phyloP scores from a whole-genome alignment of 768 basidiomycete genomes.

The Boletus speciosus region DNA sequence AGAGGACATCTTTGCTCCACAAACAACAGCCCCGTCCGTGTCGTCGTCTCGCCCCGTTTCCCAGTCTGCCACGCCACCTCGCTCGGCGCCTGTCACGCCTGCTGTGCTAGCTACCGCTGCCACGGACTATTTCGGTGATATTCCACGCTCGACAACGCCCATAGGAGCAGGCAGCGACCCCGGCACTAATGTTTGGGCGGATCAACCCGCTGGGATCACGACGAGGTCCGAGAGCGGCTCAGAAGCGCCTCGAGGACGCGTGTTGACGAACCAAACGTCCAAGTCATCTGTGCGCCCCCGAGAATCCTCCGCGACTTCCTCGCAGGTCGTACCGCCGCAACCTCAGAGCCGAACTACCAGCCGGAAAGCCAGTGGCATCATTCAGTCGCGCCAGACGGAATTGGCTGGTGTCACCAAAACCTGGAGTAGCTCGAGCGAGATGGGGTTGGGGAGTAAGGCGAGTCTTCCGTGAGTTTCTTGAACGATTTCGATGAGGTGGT shows the following conservation, averaged over 20 bases:
- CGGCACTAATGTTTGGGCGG: conserved; percentile 29
- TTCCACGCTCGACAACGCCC: conserved; percentile 27
- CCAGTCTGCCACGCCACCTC: conserved; percentile 15
- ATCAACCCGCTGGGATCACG: conserved; percentile 6
- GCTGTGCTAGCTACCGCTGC: conserved; percentile 6
- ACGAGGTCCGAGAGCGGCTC: conserved; percentile 20
- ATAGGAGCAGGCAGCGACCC: conserved; percentile 18
- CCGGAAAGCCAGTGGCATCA: conserved; percentile 23
- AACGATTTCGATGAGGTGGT: not conserved
- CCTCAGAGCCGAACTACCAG: conserved; percentile 24
- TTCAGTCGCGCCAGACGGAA: conserved; percentile 28
- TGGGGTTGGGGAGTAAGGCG: conserved; percentile 18
- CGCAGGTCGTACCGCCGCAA: conserved; percentile 14
- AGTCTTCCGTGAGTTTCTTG: conserved; percentile 18
- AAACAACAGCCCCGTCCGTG: conserved; percentile 5
- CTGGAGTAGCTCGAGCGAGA: conserved; percentile 26
- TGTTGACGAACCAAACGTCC: conserved; percentile 17
- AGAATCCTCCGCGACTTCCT: conserved; percentile 26
- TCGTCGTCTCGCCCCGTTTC: conserved; percentile 15
- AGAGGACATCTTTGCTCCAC: conserved; percentile 31
- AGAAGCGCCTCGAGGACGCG: conserved; percentile 20
- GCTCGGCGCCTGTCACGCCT: conserved; percentile 25
- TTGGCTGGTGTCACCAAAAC: conserved; percentile 32
- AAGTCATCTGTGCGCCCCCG: conserved; percentile 24
- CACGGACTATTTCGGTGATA: conserved; percentile 23